Base-by-base conservation (phyloP, 495 filamentous ascomycete genomes). In the Lasiosphaeris hirsuta region DNA sequence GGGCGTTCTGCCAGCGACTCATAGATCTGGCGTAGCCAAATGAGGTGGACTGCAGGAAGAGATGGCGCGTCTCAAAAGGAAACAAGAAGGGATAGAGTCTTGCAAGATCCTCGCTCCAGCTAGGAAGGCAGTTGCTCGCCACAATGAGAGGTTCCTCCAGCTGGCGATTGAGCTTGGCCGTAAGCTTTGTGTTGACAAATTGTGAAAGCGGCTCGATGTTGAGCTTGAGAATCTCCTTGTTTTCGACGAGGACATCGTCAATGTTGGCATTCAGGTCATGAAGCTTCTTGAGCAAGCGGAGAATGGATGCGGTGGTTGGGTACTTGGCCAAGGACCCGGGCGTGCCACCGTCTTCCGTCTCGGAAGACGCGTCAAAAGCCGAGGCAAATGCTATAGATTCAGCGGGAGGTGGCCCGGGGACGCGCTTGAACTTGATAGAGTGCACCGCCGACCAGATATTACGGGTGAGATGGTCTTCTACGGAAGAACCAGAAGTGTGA, bases 101-200 rank as follows among this genome's bases (percentile, higher is more conserved):
- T 11, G 95, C 90, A n/a, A 99, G 75, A 69, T 99, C 94, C 73
- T 97, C 92, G 61, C 91, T 96, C 94, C 94, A 99, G 68, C 81
- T 89, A 7, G 94, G 94, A 50, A 99, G 81, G 67, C 95, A 99
- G 63, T 90, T 95, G 72, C 95, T 97, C 2, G 95, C 95, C 17
- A 99, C 94, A 60, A 99, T 96, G 41, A 99, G 76, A n/a, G 94
- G 94, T 73, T 99, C 94, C 69, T 99, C 94, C 39, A 99, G 74
- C 67, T 99, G 94, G 34, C 94, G 85, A 64, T 99, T 99, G 41
- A 99, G 81, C 72, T 99, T 99, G n/a, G 94, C 94, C 1, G 94
- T 99, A 47, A 99, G 82, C 72, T 99, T 99, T 0, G 93, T 96
- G 64, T 99, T 99, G 72, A 99, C 94, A 65, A 99, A 97, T 63